Percentiles rank a stretch among this genome's conserved stretches.
These are phyloP conservation scores for Mucor velutinosus DNA, from an alignment of 371 early-diverging fungal species.

Conservation along the genomic window DNA sequence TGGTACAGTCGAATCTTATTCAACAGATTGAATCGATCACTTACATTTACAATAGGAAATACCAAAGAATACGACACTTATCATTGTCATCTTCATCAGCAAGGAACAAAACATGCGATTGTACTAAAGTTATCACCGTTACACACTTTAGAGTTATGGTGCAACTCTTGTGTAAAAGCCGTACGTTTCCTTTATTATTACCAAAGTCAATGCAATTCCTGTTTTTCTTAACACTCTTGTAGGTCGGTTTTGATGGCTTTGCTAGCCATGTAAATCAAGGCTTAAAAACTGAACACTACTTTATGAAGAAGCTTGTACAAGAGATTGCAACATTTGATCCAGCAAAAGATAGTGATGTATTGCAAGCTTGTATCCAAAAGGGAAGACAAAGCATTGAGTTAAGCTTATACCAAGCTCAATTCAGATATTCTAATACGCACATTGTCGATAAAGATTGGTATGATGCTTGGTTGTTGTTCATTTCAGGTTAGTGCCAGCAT, in stretches of 20 bases:
- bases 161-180: slow-evolving; percentile 14
- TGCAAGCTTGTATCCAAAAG: background rate
- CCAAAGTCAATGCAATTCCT: background rate
- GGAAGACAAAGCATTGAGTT: slow-evolving; percentile 13
- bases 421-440: slow-evolving; percentile 1
- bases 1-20: background rate
- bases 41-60: background rate
- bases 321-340: background rate
- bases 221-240: background rate
- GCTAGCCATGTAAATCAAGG: background rate
- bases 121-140: slow-evolving; percentile 10
- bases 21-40: too few relatives aligned
- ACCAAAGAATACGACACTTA: background rate
- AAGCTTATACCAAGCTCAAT: slow-evolving; percentile 5
- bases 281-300: slow-evolving; percentile 9
- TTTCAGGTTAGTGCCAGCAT: slow-evolving; percentile 12
- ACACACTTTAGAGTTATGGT: slow-evolving; percentile 19
- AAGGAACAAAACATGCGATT: background rate
- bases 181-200: slow-evolving; percentile 3
- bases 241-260: slow-evolving; percentile 17
- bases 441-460: slow-evolving; percentile 18
- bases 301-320: slow-evolving; percentile 7
- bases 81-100: background rate
- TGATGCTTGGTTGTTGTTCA: slow-evolving; percentile 18
- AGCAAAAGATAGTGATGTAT: background rate